phyloP scores from a whole-genome alignment of 2,329 filamentous ascomycete genomes.

The Nemania abortiva region DNA sequence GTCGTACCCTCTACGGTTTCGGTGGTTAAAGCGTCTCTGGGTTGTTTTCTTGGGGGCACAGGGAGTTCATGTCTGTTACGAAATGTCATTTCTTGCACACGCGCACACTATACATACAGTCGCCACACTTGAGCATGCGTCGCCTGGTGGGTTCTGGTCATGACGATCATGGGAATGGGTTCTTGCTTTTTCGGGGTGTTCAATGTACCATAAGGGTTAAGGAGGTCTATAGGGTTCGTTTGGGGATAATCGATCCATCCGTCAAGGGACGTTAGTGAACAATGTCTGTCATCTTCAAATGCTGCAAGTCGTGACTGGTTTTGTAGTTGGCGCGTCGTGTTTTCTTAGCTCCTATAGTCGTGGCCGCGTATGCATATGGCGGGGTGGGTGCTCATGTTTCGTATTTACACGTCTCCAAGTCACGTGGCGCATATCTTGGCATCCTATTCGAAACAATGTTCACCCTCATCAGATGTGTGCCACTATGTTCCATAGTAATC shows the following conservation, averaged over 20 bases:
- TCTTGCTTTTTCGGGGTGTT: constrained; percentile 52
- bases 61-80: constrained; percentile 53
- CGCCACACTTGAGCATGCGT: constrained; percentile 45
- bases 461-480: no score
- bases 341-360: not conserved
- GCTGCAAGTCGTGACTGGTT: not conserved
- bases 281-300: constrained; percentile 25
- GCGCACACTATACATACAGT: constrained; percentile 34
- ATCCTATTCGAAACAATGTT: no score
- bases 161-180: constrained; percentile 53
- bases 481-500: no score
- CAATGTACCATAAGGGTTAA: constrained; percentile 53
- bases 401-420: no score
- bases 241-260: constrained; percentile 50
- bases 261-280: constrained; percentile 44
- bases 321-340: not conserved
- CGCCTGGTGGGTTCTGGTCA: constrained; percentile 50
- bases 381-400: no score
- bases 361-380: not conserved
- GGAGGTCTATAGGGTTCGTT: constrained; percentile 47
- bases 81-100: constrained; percentile 51
- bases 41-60: constrained; percentile 61
- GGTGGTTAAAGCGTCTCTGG: constrained; percentile 64
- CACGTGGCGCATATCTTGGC: no score
- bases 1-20: constrained; percentile 76